phyloP scores from a whole-genome alignment of 2,329 filamentous ascomycete species.

The Diaporthe vaccinii region DNA sequence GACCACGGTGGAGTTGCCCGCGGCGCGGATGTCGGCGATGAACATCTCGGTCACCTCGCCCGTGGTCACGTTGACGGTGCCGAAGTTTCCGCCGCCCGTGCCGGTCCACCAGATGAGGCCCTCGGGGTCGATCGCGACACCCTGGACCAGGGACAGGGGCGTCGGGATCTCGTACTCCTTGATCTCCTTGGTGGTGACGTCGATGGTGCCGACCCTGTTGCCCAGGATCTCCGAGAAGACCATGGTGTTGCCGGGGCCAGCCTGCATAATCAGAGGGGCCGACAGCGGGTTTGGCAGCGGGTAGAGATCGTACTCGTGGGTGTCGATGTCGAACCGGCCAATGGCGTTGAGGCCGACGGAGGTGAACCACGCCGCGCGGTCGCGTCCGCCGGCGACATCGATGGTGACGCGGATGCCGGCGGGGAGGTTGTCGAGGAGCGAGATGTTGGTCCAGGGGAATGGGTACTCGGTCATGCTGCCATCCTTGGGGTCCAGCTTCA shows the following conservation, averaged over 20 bases:
- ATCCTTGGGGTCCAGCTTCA: slow-evolving; percentile 22
- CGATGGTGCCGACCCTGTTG: slow-evolving; percentile 28
- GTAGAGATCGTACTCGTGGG: background rate
- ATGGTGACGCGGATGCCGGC: slow-evolving; percentile 23
- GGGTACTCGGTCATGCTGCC: slow-evolving; percentile 29
- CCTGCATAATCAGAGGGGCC: slow-evolving; percentile 11
- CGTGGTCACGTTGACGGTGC: slow-evolving; percentile 16
- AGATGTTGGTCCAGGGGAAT: slow-evolving; percentile 24
- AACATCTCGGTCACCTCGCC: slow-evolving; percentile 30
- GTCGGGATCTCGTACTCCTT: slow-evolving; percentile 28
- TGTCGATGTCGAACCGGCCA: slow-evolving; percentile 16
- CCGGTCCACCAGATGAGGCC: slow-evolving; percentile 30
- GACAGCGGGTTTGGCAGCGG: slow-evolving; percentile 23
- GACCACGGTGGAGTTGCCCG: slow-evolving; percentile 24
- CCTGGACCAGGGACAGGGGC: slow-evolving; percentile 9
- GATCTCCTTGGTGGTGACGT: slow-evolving; percentile 15
- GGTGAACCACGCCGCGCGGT: slow-evolving; percentile 27
- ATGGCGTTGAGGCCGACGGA: slow-evolving; percentile 25
- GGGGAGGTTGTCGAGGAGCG: slow-evolving; percentile 4
- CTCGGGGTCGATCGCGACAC: background rate
- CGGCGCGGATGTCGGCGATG: slow-evolving; percentile 26
- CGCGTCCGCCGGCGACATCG: slow-evolving; percentile 10
- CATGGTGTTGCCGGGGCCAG: slow-evolving; percentile 14
- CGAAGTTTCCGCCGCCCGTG: slow-evolving; percentile 4
- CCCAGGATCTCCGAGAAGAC: slow-evolving; percentile 25